These are phyloP conservation scores for Pseudodiploospora longispora DNA, from an alignment of 2,329 filamentous ascomycete species.

Conservation along the genomic window DNA sequence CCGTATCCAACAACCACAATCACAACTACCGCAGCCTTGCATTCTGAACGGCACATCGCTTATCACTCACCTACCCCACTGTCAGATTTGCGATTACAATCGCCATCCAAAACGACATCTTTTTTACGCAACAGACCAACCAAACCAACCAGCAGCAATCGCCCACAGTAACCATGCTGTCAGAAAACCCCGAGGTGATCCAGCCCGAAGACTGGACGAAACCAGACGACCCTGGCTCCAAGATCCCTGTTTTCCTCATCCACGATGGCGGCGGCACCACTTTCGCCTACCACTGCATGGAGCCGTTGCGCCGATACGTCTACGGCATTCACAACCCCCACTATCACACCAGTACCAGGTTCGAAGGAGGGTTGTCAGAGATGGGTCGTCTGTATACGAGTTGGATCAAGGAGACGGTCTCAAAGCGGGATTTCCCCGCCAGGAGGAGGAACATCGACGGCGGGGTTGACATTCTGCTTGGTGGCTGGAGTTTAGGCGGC, in stretches of 20 bases:
- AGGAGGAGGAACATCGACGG: constrained; percentile 18
- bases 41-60: too few species aligned
- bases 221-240: constrained; percentile 11
- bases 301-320: constrained; percentile 37
- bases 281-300: constrained; percentile 48
- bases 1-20: too few species aligned
- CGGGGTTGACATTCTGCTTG: constrained; percentile 36
- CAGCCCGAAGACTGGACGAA: constrained; percentile 25
- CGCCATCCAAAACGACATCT: too few species aligned
- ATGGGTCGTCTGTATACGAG: constrained; percentile 45
- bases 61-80: too few species aligned
- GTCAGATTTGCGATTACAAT: too few species aligned
- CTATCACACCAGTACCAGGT: constrained; percentile 38
- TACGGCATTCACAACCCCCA: constrained; percentile 49
- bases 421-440: constrained; percentile 19
- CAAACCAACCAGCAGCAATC: background rate
- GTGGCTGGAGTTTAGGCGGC: constrained; percentile 50
- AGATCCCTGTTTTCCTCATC: constrained; percentile 45
- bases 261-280: constrained; percentile 56
- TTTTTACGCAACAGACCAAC: too few species aligned
- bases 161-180: constrained; percentile 4
- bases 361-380: constrained; percentile 43
- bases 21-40: too few species aligned
- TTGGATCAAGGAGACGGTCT: constrained; percentile 33
- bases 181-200: constrained; percentile 23